Conservation (phyloP, 176 grass and related monocot genomes). For the Aegilops bicornis region DNA sequence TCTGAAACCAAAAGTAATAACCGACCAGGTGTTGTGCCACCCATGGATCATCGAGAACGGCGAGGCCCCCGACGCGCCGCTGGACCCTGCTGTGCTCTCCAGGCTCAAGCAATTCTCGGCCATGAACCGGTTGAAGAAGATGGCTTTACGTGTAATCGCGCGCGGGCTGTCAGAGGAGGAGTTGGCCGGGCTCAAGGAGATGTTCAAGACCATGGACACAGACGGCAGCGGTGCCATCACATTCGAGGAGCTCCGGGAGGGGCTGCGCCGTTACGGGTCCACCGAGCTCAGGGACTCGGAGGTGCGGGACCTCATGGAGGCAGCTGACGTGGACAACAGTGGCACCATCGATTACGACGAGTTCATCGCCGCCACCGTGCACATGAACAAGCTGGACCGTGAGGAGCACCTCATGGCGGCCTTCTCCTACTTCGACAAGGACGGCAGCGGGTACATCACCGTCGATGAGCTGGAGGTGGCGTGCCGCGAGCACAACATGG, state of each 20-base stretch:
- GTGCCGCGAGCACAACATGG: slow-evolving; percentile 76
- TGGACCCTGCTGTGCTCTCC: slow-evolving; percentile 53
- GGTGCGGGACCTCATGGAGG: slow-evolving; percentile 64
- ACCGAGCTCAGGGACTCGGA: slow-evolving; percentile 48
- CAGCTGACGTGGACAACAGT: slow-evolving; percentile 58
- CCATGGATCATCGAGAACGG: slow-evolving; percentile 67
- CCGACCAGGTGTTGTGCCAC: slow-evolving; percentile 64
- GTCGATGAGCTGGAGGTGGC: slow-evolving; percentile 81
- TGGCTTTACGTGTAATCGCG: slow-evolving; percentile 64
- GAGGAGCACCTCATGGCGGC: slow-evolving; percentile 68
- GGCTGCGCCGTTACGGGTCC: slow-evolving; percentile 43
- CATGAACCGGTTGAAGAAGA: slow-evolving; percentile 70
- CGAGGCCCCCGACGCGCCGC: slow-evolving; percentile 46
- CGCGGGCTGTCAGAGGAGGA: slow-evolving; percentile 60
- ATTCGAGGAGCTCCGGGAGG: slow-evolving; percentile 69
- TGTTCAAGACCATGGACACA: slow-evolving; percentile 72
- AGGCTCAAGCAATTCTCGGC: slow-evolving; percentile 67
- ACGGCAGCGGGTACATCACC: slow-evolving; percentile 77
- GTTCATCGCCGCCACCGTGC: slow-evolving; percentile 70
- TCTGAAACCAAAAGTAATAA: too few relatives aligned
- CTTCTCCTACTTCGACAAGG: slow-evolving; percentile 87
- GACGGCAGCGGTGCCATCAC: slow-evolving; percentile 71
- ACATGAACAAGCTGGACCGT: slow-evolving; percentile 73
- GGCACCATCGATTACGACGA: slow-evolving; percentile 79
- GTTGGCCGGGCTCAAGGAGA: slow-evolving; percentile 66